Percentiles rank a stretch among this genome's conserved stretches.
Conservation (phyloP, 2,329 filamentous ascomycete genomes). For the Hyphodiscus sp. region DNA sequence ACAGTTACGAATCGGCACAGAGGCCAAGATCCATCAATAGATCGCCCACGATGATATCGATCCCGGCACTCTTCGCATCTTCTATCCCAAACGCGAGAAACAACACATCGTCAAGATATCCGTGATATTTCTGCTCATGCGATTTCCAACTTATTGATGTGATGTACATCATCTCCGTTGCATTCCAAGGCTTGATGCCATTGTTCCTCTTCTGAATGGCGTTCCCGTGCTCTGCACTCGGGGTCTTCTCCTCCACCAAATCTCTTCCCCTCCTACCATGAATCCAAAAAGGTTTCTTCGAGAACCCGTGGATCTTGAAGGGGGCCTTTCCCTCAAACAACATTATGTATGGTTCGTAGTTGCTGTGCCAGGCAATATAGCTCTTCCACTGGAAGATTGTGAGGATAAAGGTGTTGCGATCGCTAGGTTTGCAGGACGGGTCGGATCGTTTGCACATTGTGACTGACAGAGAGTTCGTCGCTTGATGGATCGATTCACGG, state of each 20-base stretch:
- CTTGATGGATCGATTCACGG: constrained; percentile 48
- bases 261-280: constrained; percentile 36
- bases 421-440: constrained; percentile 34
- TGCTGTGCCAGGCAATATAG: constrained; percentile 40
- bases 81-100: constrained; percentile 52
- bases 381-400: constrained; percentile 50
- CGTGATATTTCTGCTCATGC: constrained; percentile 43
- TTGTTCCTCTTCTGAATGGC: neutral
- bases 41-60: constrained; percentile 46
- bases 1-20: constrained; percentile 20
- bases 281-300: constrained; percentile 48
- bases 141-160: constrained; percentile 51
- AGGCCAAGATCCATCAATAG: constrained; percentile 38
- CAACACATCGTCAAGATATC: constrained; percentile 49
- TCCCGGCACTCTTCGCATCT: constrained; percentile 40
- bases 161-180: constrained; percentile 51
- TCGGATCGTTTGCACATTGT: constrained; percentile 48
- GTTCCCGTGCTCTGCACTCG: neutral
- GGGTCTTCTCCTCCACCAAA: constrained; percentile 16
- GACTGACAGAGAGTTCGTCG: constrained; percentile 50
- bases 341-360: constrained; percentile 51
- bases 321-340: constrained; percentile 42
- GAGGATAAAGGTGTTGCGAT: constrained; percentile 48
- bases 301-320: constrained; percentile 45
- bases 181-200: constrained; percentile 17